Conservation (phyloP, 2,329 filamentous ascomycete genomes). For the Fusarium denticulatum region DNA sequence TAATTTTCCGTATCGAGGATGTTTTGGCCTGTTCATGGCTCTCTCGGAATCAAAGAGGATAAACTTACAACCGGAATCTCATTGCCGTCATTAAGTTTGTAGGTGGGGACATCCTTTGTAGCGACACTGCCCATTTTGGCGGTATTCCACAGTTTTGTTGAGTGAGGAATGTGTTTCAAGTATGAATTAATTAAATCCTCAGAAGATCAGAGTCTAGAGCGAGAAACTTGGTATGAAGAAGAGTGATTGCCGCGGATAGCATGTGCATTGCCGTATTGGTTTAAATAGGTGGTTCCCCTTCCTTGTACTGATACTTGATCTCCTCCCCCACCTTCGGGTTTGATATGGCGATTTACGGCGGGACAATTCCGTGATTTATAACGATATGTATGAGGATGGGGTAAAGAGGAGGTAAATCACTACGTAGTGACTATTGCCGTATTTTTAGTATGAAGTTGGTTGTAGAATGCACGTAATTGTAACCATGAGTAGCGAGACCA, state of each 20-base stretch:
- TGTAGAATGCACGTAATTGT: neutral
- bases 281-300: constrained; percentile 5
- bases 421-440: neutral
- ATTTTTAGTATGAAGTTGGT: neutral
- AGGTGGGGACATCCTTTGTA: constrained; percentile 56
- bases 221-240: neutral
- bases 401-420: neutral
- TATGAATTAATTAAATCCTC: neutral
- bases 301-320: neutral
- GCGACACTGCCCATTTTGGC: constrained; percentile 25
- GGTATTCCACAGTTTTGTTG: neutral
- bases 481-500: neutral
- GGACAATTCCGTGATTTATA: constrained; percentile 34
- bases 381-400: neutral
- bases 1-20: neutral
- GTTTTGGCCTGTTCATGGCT: neutral
- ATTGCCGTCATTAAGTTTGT: constrained; percentile 79
- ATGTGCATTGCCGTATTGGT: neutral
- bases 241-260: neutral
- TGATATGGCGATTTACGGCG: constrained; percentile 26
- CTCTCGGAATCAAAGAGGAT: neutral
- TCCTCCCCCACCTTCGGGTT: neutral
- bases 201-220: neutral
- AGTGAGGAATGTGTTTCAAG: neutral
- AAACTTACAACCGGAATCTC: constrained; percentile 73